phyloP scores from a whole-genome alignment of 1,284 basidiomycete species.

The Microbotryum violaceum region DNA sequence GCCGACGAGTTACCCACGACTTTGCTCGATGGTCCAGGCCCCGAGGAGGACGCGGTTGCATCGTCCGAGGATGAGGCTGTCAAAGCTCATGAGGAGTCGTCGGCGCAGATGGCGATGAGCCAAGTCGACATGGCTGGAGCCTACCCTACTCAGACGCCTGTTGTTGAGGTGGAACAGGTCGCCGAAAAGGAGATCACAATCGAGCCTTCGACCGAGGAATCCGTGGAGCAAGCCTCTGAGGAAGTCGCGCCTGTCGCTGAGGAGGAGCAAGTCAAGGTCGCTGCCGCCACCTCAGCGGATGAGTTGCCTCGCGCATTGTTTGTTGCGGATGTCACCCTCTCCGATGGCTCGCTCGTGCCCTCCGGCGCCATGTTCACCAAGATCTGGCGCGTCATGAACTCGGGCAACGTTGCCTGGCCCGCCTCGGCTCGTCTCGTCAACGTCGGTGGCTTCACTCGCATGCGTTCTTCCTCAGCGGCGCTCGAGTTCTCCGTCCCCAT shows the following conservation, averaged over 20 bases:
- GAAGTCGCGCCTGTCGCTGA: background rate
- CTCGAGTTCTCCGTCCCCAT: constrained; percentile 2
- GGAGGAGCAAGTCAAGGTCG: background rate
- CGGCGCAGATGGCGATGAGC: too few species aligned
- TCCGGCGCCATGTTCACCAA: constrained; percentile 31
- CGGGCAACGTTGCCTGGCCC: constrained; percentile 27
- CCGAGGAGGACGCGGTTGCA: background rate
- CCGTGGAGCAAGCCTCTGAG: too few species aligned
- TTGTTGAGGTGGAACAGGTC: background rate
- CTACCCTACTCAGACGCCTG: background rate
- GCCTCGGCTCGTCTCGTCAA: constrained; percentile 27
- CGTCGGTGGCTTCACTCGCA: constrained; percentile 30
- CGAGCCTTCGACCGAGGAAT: background rate
- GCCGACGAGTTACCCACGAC: background rate
- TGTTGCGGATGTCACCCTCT: constrained; percentile 22
- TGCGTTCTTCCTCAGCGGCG: background rate
- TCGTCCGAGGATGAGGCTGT: background rate
- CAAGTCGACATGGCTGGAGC: too few species aligned
- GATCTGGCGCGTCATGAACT: constrained; percentile 32
- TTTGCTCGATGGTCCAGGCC: background rate
- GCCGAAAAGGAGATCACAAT: background rate
- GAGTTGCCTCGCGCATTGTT: too few species aligned
- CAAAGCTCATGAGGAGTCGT: too few species aligned
- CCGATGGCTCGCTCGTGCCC: constrained; percentile 31
- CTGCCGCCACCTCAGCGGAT: too few species aligned